These are phyloP conservation scores for Aureobasidium mangrovei DNA, from an alignment of 2,329 filamentous ascomycete genomes.

Conservation along the genomic window DNA sequence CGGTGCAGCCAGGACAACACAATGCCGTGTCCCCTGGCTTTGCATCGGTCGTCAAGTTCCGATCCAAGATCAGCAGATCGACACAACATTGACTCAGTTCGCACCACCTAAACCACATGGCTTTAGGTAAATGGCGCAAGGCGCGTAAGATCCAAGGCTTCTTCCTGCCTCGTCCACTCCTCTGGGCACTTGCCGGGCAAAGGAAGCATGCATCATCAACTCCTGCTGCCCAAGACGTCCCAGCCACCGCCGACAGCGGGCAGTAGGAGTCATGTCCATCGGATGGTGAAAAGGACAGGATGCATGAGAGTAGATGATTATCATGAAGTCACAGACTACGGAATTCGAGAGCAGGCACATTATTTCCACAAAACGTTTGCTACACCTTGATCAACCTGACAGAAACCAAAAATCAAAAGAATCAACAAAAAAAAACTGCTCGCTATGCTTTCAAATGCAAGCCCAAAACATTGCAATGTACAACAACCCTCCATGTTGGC, in stretches of 20 bases:
- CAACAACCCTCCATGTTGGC: not conserved
- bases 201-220: not conserved
- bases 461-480: not conserved
- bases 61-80: constrained; percentile 8
- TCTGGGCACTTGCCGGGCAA: too few species aligned
- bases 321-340: too few species aligned
- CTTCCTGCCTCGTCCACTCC: too few species aligned
- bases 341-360: too few species aligned
- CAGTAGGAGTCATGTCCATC: not conserved
- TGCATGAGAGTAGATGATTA: too few species aligned
- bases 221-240: not conserved
- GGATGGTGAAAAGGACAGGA: not conserved
- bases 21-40: not conserved
- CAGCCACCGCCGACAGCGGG: not conserved
- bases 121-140: constrained; percentile 1
- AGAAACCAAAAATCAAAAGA: too few species aligned
- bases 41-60: constrained; percentile 2
- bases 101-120: constrained; percentile 1
- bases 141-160: too few species aligned
- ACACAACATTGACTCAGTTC: constrained; percentile 4
- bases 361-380: too few species aligned
- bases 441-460: too few species aligned
- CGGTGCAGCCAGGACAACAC: not conserved
- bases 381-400: too few species aligned
- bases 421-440: not conserved